phyloP scores from a whole-genome alignment of 306 rosid species.

The Dryas octopetala region DNA sequence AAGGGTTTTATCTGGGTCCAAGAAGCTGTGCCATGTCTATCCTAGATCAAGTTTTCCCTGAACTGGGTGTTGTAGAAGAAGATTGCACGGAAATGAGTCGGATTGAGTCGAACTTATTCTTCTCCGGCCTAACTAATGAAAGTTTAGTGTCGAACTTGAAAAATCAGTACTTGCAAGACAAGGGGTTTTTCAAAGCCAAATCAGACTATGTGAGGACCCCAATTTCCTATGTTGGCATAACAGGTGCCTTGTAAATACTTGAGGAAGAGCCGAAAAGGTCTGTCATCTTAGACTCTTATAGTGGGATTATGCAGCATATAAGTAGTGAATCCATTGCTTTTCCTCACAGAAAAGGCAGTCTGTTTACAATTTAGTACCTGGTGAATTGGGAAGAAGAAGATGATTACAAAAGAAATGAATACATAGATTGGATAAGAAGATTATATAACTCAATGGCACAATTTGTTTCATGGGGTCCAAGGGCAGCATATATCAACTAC shows the following conservation, averaged over 20 bases:
- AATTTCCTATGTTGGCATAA: slow-evolving; percentile 47
- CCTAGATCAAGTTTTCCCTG: slow-evolving; percentile 46
- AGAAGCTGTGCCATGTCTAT: slow-evolving; percentile 33
- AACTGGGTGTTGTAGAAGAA: slow-evolving; percentile 41
- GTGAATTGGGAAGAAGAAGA: slow-evolving; percentile 57
- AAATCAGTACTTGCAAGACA: slow-evolving; percentile 44
- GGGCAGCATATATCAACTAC: slow-evolving; percentile 77
- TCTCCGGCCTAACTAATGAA: slow-evolving; percentile 51
- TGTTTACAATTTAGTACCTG: slow-evolving; percentile 65
- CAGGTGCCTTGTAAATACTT: slow-evolving; percentile 39
- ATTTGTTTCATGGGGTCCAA: slow-evolving; percentile 68
- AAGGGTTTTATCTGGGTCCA: slow-evolving; percentile 54
- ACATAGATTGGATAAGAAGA: slow-evolving; percentile 61
- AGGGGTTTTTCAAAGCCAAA: slow-evolving; percentile 68
- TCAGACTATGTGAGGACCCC: slow-evolving; percentile 53
- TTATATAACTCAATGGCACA: slow-evolving; percentile 55
- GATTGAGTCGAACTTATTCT: slow-evolving; percentile 67
- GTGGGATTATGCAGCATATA: slow-evolving; percentile 62
- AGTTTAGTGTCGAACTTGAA: slow-evolving; percentile 45
- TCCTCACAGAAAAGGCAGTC: slow-evolving; percentile 71
- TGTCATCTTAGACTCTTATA: slow-evolving; percentile 63
- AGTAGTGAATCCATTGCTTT: slow-evolving; percentile 67
- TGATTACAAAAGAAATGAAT: slow-evolving; percentile 41
- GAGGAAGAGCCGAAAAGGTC: slow-evolving; percentile 63
- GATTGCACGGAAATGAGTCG: slow-evolving; percentile 72